Base-by-base conservation (phyloP, 2,329 filamentous ascomycete genomes). In the Botrytis fragariae region DNA sequence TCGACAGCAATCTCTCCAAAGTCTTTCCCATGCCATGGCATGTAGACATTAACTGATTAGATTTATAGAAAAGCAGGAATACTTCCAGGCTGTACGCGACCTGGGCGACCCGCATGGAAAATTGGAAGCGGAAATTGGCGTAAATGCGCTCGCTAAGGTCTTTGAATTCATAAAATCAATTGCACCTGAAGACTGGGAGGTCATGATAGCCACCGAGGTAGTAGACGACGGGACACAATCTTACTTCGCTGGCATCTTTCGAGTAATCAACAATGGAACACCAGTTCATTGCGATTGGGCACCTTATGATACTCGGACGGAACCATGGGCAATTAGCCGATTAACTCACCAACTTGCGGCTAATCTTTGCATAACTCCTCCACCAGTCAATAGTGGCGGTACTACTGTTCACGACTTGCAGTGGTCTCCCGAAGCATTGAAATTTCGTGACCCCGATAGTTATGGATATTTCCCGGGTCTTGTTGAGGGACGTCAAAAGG, bases 171-270 rank as follows among this genome's bases (percentile, higher is more conserved):
- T 69, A 1, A 69, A 69, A 35, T 69, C 67, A 25, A 60, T 69
- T 60, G 67, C 67, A 20, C 67, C 67, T 22, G 37, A 42, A 3
- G 20, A 69, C 54, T 69, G 67, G 67, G 67, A 69, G 32, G 67
- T 69, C 37, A 69, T 69, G 67, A 39, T 69, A 35, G 67, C 67
- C 5, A 60, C 67, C 8, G 67, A 69, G 37, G 51, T 44, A 35
- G n/a, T 69, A 35, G 51, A 60, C 7, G 39, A 69, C 8, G 67
- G 42, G n/a, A n/a, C 12, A 20, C 64, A 68, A 37, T 68, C 45
- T 54, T 68, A 68, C 35, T 68, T 68, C 29, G 64, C 6, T 68
- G 90, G 89, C 51, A 91, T 74, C 25, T 65, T 64, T 20, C 44
- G 22, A 81, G 77, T 29, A 81, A 75, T n/a, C 81, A 74, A 61